These are phyloP conservation scores for Ophioceras dolichostomum DNA, from an alignment of 2,329 filamentous ascomycete genomes.

Conservation along the genomic window DNA sequence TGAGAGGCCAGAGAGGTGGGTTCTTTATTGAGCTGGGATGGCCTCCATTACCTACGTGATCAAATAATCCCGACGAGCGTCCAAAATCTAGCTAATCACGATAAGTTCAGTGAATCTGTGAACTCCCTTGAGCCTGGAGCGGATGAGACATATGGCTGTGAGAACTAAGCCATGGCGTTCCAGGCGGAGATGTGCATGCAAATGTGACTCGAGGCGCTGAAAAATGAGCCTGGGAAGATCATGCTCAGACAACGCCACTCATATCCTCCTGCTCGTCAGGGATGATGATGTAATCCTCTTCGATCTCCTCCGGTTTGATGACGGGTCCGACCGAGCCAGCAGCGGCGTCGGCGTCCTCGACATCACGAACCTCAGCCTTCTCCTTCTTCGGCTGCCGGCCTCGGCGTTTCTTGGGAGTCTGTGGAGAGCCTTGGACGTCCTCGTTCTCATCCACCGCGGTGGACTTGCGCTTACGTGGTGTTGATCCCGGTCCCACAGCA, in stretches of 20 bases:
- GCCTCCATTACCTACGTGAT: too few species aligned
- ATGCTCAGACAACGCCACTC: background rate
- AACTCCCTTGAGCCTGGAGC: too few species aligned
- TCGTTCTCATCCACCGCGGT: constrained; percentile 6
- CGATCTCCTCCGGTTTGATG: background rate
- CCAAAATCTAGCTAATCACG: too few species aligned
- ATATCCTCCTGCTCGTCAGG: background rate
- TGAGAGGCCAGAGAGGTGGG: too few species aligned
- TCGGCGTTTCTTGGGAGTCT: constrained; percentile 5
- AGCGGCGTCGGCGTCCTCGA: constrained; percentile 4
- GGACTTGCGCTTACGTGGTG: constrained; percentile 5
- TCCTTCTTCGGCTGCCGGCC: background rate
- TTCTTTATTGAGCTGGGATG: too few species aligned
- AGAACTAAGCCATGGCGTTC: too few species aligned
- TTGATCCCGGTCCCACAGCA: too few species aligned
- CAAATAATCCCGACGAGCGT: too few species aligned
- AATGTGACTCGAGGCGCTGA: background rate
- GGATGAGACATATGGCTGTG: too few species aligned
- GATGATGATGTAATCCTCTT: too few species aligned
- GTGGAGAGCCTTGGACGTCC: background rate
- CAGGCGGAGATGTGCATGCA: too few species aligned
- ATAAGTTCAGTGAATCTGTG: too few species aligned
- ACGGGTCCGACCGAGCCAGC: background rate
- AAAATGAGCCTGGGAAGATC: background rate
- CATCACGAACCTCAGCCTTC: background rate